Percentiles rank a stretch among this genome's conserved stretches.
These are phyloP conservation scores for Croton laevigatus DNA, from an alignment of 441 rosid species.

Conservation along the genomic window DNA sequence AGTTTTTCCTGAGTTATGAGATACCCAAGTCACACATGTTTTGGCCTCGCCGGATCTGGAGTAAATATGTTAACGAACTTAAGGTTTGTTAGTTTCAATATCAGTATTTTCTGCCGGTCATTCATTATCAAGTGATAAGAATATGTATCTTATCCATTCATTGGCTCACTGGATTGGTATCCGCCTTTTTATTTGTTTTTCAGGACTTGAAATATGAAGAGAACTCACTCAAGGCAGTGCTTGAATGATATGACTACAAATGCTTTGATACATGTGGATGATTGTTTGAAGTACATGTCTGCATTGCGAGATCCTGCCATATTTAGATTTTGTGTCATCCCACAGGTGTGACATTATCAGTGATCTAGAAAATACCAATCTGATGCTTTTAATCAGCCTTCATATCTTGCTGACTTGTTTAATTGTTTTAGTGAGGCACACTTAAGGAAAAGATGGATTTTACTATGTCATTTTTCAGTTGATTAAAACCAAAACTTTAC, in stretches of 20 bases:
- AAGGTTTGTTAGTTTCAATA: slow-evolving; percentile 50
- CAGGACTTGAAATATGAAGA: slow-evolving; percentile 86
- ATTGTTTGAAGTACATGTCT: slow-evolving; percentile 73
- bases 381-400: not conserved
- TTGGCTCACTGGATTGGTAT: slow-evolving; percentile 17
- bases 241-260: slow-evolving; percentile 91
- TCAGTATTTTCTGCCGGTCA: slow-evolving; percentile 14
- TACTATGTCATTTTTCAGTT: too few species aligned
- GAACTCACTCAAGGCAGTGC: slow-evolving; percentile 80
- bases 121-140: slow-evolving; percentile 1
- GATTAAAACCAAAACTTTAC: too few species aligned
- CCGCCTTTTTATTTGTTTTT: slow-evolving; percentile 10
- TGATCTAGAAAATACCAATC: not conserved
- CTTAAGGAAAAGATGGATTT: not conserved
- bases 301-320: slow-evolving; percentile 58
- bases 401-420: not conserved
- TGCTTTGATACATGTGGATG: slow-evolving; percentile 69
- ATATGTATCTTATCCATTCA: not conserved
- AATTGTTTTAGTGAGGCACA: not conserved
- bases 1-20: slow-evolving; percentile 37
- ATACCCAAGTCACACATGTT: slow-evolving; percentile 96
- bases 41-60: slow-evolving; percentile 94
- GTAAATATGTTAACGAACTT: slow-evolving; percentile 77
- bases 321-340: slow-evolving; percentile 85
- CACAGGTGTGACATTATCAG: slow-evolving; percentile 53